Evolutionary conservation across 805 yeast genomes (phyloP).

Genomic region (Teunomyces kruisii): DNA sequence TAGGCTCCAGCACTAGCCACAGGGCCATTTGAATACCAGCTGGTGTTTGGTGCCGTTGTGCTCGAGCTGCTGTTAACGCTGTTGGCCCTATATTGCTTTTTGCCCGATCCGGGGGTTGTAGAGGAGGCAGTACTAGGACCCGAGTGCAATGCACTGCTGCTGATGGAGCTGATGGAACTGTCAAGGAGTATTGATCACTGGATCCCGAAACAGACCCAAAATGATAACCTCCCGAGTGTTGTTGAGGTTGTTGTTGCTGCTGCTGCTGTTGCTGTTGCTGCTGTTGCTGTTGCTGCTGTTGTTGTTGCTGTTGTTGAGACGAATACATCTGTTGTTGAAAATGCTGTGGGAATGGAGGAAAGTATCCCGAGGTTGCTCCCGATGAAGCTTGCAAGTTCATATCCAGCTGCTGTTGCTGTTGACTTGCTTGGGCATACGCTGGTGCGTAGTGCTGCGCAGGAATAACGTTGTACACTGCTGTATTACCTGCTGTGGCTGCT

Average conservation of each 20-base stretch:
- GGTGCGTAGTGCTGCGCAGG: conserved; percentile 7
- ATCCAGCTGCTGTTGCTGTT: conserved; percentile 5
- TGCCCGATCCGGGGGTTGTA: conserved; percentile 3
- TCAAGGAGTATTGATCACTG: conserved; percentile 8
- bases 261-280: conserved; percentile 8
- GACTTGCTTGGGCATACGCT: neutral
- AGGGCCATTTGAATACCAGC: neutral
- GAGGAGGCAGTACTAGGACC: conserved; percentile 3
- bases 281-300: conserved; percentile 8
- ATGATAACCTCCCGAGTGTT: conserved; percentile 5
- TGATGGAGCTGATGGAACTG: conserved; percentile 8
- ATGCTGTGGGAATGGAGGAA: conserved; percentile 11
- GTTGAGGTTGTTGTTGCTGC: conserved; percentile 8
- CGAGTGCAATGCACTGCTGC: conserved; percentile 3
- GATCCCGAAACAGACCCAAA: conserved; percentile 8
- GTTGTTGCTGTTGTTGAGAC: conserved; percentile 6
- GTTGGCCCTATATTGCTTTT: conserved; percentile 10
- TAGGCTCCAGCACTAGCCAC: neutral
- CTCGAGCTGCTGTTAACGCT: conserved; percentile 7
- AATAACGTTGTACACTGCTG: conserved; percentile 5
- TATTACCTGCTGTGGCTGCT: neutral
- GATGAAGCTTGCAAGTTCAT: neutral
- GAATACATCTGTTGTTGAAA: conserved; percentile 7
- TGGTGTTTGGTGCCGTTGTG: neutral
- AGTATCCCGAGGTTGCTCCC: conserved; percentile 5